phyloP scores from a whole-genome alignment of 2,329 filamentous ascomycete genomes.

The Fusarium sterilihyphosum region DNA sequence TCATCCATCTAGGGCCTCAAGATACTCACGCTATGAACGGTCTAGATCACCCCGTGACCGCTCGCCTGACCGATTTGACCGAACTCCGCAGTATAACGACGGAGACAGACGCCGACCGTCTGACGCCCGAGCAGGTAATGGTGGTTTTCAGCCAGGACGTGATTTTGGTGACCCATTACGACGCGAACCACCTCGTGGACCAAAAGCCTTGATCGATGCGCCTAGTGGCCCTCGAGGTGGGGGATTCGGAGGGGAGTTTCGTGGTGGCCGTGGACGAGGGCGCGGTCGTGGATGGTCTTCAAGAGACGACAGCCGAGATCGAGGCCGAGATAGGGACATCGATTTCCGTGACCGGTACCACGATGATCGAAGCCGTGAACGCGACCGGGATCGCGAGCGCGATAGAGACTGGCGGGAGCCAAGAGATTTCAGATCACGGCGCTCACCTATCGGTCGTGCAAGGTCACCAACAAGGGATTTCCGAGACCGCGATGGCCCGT shows the following conservation, averaged over 20 bases:
- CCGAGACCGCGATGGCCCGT: conserved; percentile 68
- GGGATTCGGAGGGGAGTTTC: conserved; percentile 72
- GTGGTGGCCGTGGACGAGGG: conserved; percentile 61
- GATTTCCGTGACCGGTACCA: conserved; percentile 69
- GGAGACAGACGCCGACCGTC: conserved; percentile 76
- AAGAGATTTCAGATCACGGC: conserved; percentile 56
- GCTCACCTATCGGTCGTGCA: conserved; percentile 67
- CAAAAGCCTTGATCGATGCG: conserved; percentile 79
- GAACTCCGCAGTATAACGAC: conserved; percentile 65
- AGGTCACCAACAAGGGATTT: conserved; percentile 76
- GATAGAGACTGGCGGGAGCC: conserved; percentile 58
- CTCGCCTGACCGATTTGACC: conserved; percentile 73
- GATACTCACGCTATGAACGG: conserved; percentile 68
- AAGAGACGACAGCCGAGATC: conserved; percentile 70
- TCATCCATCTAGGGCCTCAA: conserved; percentile 61
- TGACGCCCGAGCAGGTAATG: conserved; percentile 65
- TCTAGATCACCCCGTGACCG: conserved; percentile 75
- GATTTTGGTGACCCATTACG: conserved; percentile 67
- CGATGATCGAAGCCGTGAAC: conserved; percentile 68
- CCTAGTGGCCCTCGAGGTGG: conserved; percentile 75
- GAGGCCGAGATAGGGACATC: conserved; percentile 67
- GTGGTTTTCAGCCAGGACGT: conserved; percentile 69
- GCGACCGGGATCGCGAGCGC: conserved; percentile 65
- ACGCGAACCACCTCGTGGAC: conserved; percentile 82
- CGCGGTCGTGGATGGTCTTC: conserved; percentile 66